Base-by-base conservation (phyloP, 345 rosid species). In the Citrus hindsii region DNA sequence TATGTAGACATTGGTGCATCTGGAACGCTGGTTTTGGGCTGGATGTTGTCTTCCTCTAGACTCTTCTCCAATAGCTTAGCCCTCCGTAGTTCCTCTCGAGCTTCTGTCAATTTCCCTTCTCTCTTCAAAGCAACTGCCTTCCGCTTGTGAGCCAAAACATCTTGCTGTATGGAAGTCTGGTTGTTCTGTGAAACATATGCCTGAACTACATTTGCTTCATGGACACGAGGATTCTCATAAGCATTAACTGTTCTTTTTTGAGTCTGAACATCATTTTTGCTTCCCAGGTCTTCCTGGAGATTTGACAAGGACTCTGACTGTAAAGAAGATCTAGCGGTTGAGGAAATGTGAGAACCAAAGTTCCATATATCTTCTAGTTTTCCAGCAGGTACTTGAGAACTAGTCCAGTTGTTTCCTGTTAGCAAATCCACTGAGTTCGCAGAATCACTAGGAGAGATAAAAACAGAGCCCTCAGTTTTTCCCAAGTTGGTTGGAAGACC, bases 51-150 rank as follows among this genome's bases (percentile, higher is more conserved):
- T 70, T 81, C 88, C 66, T 83, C 86, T 63, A 81, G 85, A 75
- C 84, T 88, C 88, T 82, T 89, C 88, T 92, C 97, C 79, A 95
- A 79, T 78, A 91, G 69, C 84, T 92, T 95, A 38, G 98, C 99
- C 80, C 81, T 88, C 60, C 87, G 83, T 28, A 95, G 93, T 84
- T 92, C 94, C 75, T 90, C 94, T 75, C 86, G 89, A 51, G 99
- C 98, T 87, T 93, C 98, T 73, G 84, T 81, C 61, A 92, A 74
- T 81, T 85, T 95, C 67, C 99, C 98, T 79, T 95, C 94, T 84
- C 86, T 90, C 85, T 95, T 93, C 42, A 93, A 82, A 60, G 89
- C 90, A 74, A 95, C 75, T 13, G 98, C 99, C 83, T 84, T 92
- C 89, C 86, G 89, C 89, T 95, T 93, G 68, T 79, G 86, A 80